phyloP scores from a whole-genome alignment of 202 grass and related monocot species.

The Carex arenaria region DNA sequence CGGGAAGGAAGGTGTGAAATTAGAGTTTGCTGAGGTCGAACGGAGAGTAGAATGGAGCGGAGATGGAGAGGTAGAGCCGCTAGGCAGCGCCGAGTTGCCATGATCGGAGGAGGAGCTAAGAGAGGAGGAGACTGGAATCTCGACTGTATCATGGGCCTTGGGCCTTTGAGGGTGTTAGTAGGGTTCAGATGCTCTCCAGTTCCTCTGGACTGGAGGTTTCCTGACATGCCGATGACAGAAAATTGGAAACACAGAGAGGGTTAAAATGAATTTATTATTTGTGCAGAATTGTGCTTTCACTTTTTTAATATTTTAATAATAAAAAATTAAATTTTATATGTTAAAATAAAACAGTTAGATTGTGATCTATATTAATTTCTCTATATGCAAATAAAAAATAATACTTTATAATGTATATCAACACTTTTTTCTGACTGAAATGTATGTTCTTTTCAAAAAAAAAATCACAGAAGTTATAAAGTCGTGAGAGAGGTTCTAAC shows the following conservation, averaged over 20 bases:
- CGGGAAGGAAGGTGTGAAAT: conserved; percentile 10
- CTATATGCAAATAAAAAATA: too few relatives aligned
- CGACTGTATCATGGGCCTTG: not conserved
- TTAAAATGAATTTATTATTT: too few relatives aligned
- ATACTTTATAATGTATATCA: too few relatives aligned
- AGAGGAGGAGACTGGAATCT: not conserved
- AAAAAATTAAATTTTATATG: too few relatives aligned
- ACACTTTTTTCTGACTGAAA: too few relatives aligned
- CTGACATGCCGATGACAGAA: not conserved
- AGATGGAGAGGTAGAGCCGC: conserved; percentile 35
- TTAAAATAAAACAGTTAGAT: too few relatives aligned
- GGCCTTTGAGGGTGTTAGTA: conserved; percentile 11
- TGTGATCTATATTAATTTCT: too few relatives aligned
- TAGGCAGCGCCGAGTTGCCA: conserved; percentile 71
- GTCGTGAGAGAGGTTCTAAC: too few relatives aligned
- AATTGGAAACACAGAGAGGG: not conserved
- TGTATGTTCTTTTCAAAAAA: too few relatives aligned
- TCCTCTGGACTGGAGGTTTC: not conserved
- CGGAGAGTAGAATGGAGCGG: conserved; percentile 28
- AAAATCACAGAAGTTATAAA: too few relatives aligned
- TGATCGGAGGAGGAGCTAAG: conserved; percentile 30
- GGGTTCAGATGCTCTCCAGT: conserved; percentile 10
- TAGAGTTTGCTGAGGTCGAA: conserved; percentile 1
- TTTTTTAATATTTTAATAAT: too few relatives aligned
- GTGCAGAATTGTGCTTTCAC: too few relatives aligned